Conservation (phyloP, 805 yeast species). For the Metschnikowia chrysomelidarum region DNA sequence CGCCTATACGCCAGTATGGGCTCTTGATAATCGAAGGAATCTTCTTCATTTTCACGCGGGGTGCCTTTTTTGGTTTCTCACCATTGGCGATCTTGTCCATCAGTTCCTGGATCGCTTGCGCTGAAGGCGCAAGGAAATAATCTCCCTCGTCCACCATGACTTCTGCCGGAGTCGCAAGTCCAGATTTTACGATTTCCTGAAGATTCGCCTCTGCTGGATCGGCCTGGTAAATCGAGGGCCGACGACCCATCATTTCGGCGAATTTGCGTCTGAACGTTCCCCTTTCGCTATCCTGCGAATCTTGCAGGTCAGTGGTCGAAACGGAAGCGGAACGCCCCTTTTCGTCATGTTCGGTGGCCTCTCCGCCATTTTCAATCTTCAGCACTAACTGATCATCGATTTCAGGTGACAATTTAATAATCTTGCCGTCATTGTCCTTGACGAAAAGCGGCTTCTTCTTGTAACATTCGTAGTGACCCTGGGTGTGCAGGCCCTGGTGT, state of each 20-base stretch:
- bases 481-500: constrained; percentile 84
- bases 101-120: constrained; percentile 16
- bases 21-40: constrained; percentile 52
- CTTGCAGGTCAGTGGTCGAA: constrained; percentile 18
- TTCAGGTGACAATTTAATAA: constrained; percentile 42
- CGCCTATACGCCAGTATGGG: constrained; percentile 87
- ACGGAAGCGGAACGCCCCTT: constrained; percentile 10
- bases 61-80: constrained; percentile 10
- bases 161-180: constrained; percentile 42
- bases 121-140: constrained; percentile 26
- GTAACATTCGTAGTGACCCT: constrained; percentile 90
- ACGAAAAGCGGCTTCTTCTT: constrained; percentile 68
- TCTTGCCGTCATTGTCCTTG: constrained; percentile 41
- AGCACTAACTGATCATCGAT: constrained; percentile 24
- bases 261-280: constrained; percentile 34
- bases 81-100: constrained; percentile 13
- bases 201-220: constrained; percentile 34
- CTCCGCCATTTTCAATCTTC: constrained; percentile 5
- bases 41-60: constrained; percentile 45
- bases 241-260: constrained; percentile 41
- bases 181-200: constrained; percentile 39
- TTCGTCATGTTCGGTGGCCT: background rate
- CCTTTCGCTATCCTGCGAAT: constrained; percentile 18
- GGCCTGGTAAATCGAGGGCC: constrained; percentile 41
- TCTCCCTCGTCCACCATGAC: constrained; percentile 31